Base-by-base conservation (phyloP, 805 yeast genomes). In the Cephaloascus albidus region DNA sequence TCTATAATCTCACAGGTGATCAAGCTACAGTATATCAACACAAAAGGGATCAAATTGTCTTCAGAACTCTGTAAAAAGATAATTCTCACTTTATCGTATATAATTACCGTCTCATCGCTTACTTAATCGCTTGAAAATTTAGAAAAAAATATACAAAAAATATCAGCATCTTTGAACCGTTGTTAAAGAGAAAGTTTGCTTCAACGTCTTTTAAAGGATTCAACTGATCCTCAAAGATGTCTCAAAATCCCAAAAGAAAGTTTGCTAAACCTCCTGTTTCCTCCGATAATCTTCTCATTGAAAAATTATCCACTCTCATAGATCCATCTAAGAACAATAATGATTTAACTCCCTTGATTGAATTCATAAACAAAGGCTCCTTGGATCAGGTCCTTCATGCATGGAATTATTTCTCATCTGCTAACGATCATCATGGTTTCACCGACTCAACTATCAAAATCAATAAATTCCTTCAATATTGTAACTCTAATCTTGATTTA, bases 371-470 rank as follows among this genome's bases (percentile, higher is more conserved):
- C 4, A 46, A 43, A 32, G 48, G 52, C 14, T 53, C 46, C 18
- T 55, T 66, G 33, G 40, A 49, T 10, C 58, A 60, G 34, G 39
- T 69, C n/a, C 48, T 67, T n/a, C 57, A 56, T 19, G 48, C 57
- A 17, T 71, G 76, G 65, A 57, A 70, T 4, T 60, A 60, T 43
- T 66, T 52, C 45, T 55, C 70, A n/a, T 58, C 72, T 3, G 54
- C 62, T 3, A 68, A 78, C 49, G 78, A 81, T 42, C 79, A 76
- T 50, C 52, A 62, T 2, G 70, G 67, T 36, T 68, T 78, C 45
- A 62, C 75, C 0, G 61, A 58, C 17, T 41, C 71, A 3, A 64
- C 81, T 0, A 56, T 59, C 1, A 58, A 60, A 14, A 44, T 82
- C 5, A 51, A 67, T 2, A 68, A 59, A 35, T 41, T 70, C 0